A percentile compares a stretch with the other conserved stretches of the same genome.
Evolutionary conservation across 768 basidiomycete genomes (phyloP).

Genomic region (Lepiota venenata): DNA sequence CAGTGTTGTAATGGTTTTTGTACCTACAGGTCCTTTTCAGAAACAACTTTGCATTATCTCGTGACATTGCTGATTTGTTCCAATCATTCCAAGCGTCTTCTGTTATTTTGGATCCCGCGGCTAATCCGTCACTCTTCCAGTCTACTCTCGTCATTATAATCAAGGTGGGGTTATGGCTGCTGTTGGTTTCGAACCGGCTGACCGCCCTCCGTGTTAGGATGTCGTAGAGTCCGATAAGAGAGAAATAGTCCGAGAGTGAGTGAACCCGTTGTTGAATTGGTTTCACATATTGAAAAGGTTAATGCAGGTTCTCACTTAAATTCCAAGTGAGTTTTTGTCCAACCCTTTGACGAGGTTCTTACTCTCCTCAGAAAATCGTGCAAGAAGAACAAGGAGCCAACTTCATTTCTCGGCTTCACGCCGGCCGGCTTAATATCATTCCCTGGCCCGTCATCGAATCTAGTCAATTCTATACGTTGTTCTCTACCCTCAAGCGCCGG

Average conservation of each 20-base stretch:
- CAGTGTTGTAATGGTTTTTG: neutral
- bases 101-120: constrained; percentile 51
- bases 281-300: neutral
- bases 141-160: constrained; percentile 61
- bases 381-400: constrained; percentile 58
- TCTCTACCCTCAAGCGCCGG: constrained; percentile 40
- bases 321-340: constrained; percentile 29
- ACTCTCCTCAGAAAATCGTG: constrained; percentile 45
- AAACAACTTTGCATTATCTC: constrained; percentile 60
- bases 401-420: constrained; percentile 59
- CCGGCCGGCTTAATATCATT: constrained; percentile 51
- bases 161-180: constrained; percentile 35
- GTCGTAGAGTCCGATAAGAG: constrained; percentile 58
- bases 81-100: constrained; percentile 61
- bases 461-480: constrained; percentile 54
- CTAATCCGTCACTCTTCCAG: constrained; percentile 56
- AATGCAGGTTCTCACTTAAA: constrained; percentile 48
- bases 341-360: neutral
- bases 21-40: constrained; percentile 54
- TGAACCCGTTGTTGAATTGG: neutral
- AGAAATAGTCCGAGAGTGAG: constrained; percentile 58
- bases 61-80: constrained; percentile 59
- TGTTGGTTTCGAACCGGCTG: neutral
- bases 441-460: constrained; percentile 72
- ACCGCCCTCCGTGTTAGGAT: constrained; percentile 35